Percentiles rank a stretch among this genome's conserved stretches.
These are phyloP conservation scores for Davidsoniella eucalypti DNA, from an alignment of 2,329 filamentous ascomycete species.

Conservation along the genomic window DNA sequence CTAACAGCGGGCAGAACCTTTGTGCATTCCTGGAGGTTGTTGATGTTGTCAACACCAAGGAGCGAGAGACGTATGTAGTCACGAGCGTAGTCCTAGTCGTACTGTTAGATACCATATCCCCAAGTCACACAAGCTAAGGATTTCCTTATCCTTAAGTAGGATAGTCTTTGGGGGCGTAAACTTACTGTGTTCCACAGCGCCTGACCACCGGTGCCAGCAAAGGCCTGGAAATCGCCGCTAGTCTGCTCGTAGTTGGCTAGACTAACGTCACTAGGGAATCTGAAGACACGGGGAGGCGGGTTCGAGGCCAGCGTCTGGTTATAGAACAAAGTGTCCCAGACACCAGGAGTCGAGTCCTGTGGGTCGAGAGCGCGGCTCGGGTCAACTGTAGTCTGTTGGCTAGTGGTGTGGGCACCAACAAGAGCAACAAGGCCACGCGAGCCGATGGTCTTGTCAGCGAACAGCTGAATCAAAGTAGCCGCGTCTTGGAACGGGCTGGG, in stretches of 20 bases:
- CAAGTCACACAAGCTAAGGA: neutral
- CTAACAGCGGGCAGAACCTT: slow-evolving; percentile 27
- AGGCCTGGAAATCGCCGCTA: slow-evolving; percentile 22
- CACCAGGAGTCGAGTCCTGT: slow-evolving; percentile 34
- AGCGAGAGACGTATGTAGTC: slow-evolving; percentile 38
- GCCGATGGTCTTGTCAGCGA: slow-evolving; percentile 35
- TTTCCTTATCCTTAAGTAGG: neutral
- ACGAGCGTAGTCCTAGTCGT: slow-evolving; percentile 27
- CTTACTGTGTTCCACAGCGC: slow-evolving; percentile 26
- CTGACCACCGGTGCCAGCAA: slow-evolving; percentile 22
- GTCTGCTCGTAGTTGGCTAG: slow-evolving; percentile 24
- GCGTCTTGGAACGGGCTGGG: slow-evolving; percentile 28
- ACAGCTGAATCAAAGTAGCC: slow-evolving; percentile 31
- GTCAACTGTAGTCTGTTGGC: slow-evolving; percentile 31
- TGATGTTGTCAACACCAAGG: slow-evolving; percentile 40
- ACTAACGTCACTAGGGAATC: slow-evolving; percentile 26
- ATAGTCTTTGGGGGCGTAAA: neutral
- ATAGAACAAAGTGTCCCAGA: slow-evolving; percentile 38
- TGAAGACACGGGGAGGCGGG: slow-evolving; percentile 23
- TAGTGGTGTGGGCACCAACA: slow-evolving; percentile 36
- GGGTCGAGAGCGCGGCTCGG: slow-evolving; percentile 24
- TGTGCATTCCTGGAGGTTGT: slow-evolving; percentile 37
- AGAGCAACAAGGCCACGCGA: slow-evolving; percentile 35
- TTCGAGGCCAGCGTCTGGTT: slow-evolving; percentile 21
- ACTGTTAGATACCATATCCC: slow-evolving; percentile 13